Base-by-base conservation (phyloP, 2,329 filamentous ascomycete genomes). In the Arthroderma uncinatum region DNA sequence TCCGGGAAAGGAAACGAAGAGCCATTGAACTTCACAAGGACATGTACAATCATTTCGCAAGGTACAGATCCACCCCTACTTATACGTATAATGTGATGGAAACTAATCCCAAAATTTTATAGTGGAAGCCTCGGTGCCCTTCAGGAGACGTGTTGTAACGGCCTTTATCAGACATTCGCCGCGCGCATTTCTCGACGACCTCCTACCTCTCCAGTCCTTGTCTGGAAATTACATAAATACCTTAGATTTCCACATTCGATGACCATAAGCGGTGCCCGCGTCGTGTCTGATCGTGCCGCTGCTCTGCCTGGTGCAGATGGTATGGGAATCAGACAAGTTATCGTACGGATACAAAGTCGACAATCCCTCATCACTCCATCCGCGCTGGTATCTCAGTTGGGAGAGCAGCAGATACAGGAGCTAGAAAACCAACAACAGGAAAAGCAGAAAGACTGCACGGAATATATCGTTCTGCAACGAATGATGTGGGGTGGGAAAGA, bases 401-500 rank as follows among this genome's bases (percentile, higher is more conserved):
- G 33, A 4, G 53, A 56, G 12, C 23, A 59, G 10, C 48, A 55
- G 44, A 34, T 42, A n/a, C 19, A 25, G 30, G 58, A 56, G 8
- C 50, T 57, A 23, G 37, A 59, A 21, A 39, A 36, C 5, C 52
- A 58, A 33, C 62, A 60, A 23, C 60, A 65, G n/a, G 62, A 63
- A 14, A 73, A 72, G 64, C 64, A 69, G 54, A 73, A 73, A 65
- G 71, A 73, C 60, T 71, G 71, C 60, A 70, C 67, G 1, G 78
- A 80, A 64, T 78, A 80, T 60, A 62, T 80, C 30, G 77, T 80
- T 12, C 63, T 80, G 23, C 78, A 80, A 67, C 72, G 74, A 64
- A 61, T 74, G 34, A 64, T 72, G 36, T 68, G 72, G 64, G 67
- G 68, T 30, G 72, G 74, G 7, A 67, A 72, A 59, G 67, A 74